Evolutionary conservation across 768 basidiomycete genomes (phyloP), one percentile per base, ranked within the genome.

Genomic region (Pholiota molesta): DNA sequence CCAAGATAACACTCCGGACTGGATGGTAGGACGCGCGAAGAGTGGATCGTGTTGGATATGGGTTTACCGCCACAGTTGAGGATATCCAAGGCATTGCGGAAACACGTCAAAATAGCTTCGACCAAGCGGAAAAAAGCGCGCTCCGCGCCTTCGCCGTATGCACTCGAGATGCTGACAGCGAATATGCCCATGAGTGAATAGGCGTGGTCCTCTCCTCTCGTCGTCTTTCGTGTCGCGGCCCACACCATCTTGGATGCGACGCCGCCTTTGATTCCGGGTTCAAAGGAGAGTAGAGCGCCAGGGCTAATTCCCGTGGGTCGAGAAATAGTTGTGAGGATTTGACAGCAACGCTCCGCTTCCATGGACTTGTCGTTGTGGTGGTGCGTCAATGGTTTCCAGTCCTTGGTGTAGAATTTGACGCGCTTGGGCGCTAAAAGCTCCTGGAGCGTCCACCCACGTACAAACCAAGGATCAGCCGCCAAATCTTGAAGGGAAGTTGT

Each of bases 361-460:
- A n/a, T 26, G 2, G 47, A 49, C 21, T 49, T 49, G 47, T 49
- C 47, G 23, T 49, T 49, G 23, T 49, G 47, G 47, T 26, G 13
- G 5, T 19, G 9, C 23, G 23, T 49, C 21, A 49, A 19, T 23
- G 47, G 23, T 13, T 28, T 21, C 63, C 59, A 64, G 17, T 53
- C 26, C 42, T 53, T 44, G 55, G 55, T 42, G 39, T 57, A 57
- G 29, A 64, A 60, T 10, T 60, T 42, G 19, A 64, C 40, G 7
- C 9, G 57, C 10, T 44, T 13, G 3, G 63, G 63, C 16, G 63
- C 59, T 19, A 64, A 29, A 19, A 64, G 42, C 51, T 64, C 63
- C 21, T 64, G 63, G 14, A 64, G 19, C 13, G 63, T 64, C 63
- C 63, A 60, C 0, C 59, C 59, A 29, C 63, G 37, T 14, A 51